Conservation (phyloP, 148 eudicot genomes). For the Dysphania ambrosioides region DNA sequence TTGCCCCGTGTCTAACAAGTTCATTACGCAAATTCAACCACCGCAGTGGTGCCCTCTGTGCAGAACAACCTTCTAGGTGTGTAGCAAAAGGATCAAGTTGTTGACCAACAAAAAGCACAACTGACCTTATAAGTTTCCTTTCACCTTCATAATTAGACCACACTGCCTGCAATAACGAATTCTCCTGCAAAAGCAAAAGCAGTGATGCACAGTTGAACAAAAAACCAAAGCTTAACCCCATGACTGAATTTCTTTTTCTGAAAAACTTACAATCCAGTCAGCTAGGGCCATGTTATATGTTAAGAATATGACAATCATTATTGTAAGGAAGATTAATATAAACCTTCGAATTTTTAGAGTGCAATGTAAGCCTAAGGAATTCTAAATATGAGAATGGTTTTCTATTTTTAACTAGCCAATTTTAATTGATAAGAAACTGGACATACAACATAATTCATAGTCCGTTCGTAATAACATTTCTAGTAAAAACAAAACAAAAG, state of each 20-base stretch:
- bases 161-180: slow-evolving; percentile 81
- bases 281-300: slow-evolving; percentile 77
- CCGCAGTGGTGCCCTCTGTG: not conserved
- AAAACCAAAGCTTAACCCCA: not conserved
- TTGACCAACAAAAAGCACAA: not conserved
- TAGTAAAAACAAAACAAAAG: too few species aligned
- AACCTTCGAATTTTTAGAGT: too few species aligned
- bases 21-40: too few species aligned
- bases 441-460: too few species aligned
- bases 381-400: too few species aligned
- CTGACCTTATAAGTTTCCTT: slow-evolving; percentile 51
- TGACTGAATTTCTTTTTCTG: not conserved
- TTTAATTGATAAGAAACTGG: too few species aligned
- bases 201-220: not conserved
- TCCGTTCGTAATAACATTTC: too few species aligned
- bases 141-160: slow-evolving; percentile 48
- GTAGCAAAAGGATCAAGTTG: not conserved
- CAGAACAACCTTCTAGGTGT: not conserved
- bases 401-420: too few species aligned
- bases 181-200: slow-evolving; percentile 47
- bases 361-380: too few species aligned
- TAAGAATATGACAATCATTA: too few species aligned
- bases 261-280: slow-evolving; percentile 62
- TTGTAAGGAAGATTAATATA: too few species aligned
- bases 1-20: not conserved